Evolutionary conservation across 2,329 filamentous ascomycete species (phyloP).

Genomic region (Fusarium solani-melongenae): DNA sequence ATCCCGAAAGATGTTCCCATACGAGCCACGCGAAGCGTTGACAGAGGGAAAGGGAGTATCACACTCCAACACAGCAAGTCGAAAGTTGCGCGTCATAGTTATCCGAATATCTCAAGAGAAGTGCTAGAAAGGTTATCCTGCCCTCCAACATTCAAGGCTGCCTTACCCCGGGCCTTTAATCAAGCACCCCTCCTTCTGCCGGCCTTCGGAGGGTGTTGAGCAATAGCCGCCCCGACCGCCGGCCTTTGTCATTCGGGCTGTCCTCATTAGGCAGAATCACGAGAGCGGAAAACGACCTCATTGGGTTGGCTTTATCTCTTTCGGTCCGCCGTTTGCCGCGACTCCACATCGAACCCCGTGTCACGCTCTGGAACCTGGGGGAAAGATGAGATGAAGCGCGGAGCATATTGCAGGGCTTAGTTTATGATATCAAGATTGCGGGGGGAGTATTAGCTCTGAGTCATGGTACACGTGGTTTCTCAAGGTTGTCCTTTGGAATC

Average conservation of each 20-base stretch:
- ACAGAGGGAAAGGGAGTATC: constrained; percentile 47
- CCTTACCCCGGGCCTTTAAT: constrained; percentile 1
- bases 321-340: constrained; percentile 42
- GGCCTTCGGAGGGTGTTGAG: neutral
- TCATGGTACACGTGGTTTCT: neutral
- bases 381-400: neutral
- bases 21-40: constrained; percentile 41
- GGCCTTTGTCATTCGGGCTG: neutral
- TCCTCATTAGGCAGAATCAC: constrained; percentile 21
- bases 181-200: neutral
- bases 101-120: neutral
- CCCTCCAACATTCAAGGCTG: neutral
- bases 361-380: neutral
- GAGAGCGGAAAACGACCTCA: constrained; percentile 35
- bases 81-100: constrained; percentile 38
- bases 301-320: constrained; percentile 23
- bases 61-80: constrained; percentile 47
- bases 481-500: neutral
- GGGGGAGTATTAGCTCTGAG: neutral
- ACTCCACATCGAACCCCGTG: constrained; percentile 30
- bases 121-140: neutral
- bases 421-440: neutral
- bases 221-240: neutral
- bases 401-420: neutral
- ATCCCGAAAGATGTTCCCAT: constrained; percentile 47